Base-by-base conservation (phyloP, 345 rosid genomes). In the Salix koriyanagi region DNA sequence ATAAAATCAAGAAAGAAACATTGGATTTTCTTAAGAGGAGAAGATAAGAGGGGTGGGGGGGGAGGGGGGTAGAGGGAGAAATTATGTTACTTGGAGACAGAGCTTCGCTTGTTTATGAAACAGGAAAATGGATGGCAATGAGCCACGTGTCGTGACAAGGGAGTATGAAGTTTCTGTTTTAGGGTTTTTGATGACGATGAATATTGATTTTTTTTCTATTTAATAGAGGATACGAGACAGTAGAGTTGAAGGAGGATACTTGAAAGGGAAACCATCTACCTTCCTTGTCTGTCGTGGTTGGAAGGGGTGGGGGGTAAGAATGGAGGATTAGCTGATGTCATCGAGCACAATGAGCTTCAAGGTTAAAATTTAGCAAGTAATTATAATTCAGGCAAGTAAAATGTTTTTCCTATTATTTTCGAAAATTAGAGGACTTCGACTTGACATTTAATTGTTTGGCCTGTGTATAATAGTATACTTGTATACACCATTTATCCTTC, bases 131-230 rank as follows among this genome's bases (percentile, higher is more conserved):
- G 74, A 8, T 69, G 79, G 32, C 54, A 32, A 61, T 34, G 14
- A 11, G 83, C 77, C 85, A 82, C 83, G 87, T 82, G 87, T 79
- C 82, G 6, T 64, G 3, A 0, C 4, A 14, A 32, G 64, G 44
- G 62, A 36, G 76, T 56, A 28, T 30, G 76, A 16, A 32, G 50
- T 34, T 34, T 21, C 62, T 30, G 66, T 54, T 34, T 71, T 84
- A 84, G 87, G 87, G 84, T 84, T 84, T 78, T 75, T 70, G 67
- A 21, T 14, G 50, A 6, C 23, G 25, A 9, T 14, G 25, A 9
- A 15, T n/a, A 70, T 61, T 71, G 76, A 37, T 65, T 70, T 30
- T 50, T 52, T 52, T 52, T 19, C 58, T 18, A 52, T 52, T 52
- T 18, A 52, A 19, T 8, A 52, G 56, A 18, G 0, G 58, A 52